A percentile compares a stretch with the other conserved stretches of the same genome.
Conservation (phyloP, 345 rosid species). For the Ricinus communis region DNA sequence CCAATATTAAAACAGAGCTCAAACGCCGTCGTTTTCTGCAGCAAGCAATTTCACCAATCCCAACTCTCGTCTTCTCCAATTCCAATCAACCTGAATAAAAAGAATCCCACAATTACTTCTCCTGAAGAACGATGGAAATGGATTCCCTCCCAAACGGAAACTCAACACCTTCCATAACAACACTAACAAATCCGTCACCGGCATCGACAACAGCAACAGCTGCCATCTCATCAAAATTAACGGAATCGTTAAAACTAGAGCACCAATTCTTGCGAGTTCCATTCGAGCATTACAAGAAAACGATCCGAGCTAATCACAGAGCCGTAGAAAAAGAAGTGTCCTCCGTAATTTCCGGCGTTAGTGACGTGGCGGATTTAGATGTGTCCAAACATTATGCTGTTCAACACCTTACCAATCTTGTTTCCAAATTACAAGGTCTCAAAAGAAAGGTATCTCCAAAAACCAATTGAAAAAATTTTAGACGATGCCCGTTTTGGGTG, state of each 20-base stretch:
- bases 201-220: slow-evolving; percentile 3
- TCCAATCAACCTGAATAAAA: neutral
- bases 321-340: slow-evolving; percentile 76
- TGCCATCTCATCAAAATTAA: slow-evolving; percentile 42
- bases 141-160: slow-evolving; percentile 36
- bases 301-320: slow-evolving; percentile 86
- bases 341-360: slow-evolving; percentile 60
- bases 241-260: slow-evolving; percentile 85
- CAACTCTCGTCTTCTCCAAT: neutral
- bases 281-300: slow-evolving; percentile 92
- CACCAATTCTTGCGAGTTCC: slow-evolving; percentile 94
- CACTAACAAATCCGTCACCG: slow-evolving; percentile 25
- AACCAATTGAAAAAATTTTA: neutral
- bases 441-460: slow-evolving; percentile 66
- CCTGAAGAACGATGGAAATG: slow-evolving; percentile 17
- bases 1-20: too few species aligned
- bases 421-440: slow-evolving; percentile 91
- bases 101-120: neutral
- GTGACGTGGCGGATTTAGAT: slow-evolving; percentile 56
- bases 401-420: slow-evolving; percentile 68
- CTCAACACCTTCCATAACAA: slow-evolving; percentile 23
- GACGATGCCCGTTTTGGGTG: neutral
- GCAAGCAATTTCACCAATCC: neutral
- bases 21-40: neutral
- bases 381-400: slow-evolving; percentile 68